Percentiles rank a stretch among this genome's conserved stretches.
Evolutionary conservation across 352 stramenopile genomes (phyloP).

Genomic region (Thalassiosira oceanica): DNA sequence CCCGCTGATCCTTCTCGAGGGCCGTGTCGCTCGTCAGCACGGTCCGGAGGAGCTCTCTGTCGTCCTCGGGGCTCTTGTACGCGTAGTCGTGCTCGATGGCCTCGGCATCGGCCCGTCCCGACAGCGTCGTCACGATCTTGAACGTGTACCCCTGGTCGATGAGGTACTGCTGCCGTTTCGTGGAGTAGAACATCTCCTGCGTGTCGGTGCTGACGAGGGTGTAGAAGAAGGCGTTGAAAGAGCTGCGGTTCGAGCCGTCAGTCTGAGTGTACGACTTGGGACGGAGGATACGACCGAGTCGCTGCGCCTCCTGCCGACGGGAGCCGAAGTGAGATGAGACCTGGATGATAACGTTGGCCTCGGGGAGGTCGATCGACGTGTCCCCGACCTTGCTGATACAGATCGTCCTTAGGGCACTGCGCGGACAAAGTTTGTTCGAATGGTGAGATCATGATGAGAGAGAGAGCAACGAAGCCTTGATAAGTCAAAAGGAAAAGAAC

Average conservation of each 20-base stretch:
- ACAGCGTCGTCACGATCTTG: slow-evolving; percentile 97
- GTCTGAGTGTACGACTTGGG: slow-evolving; percentile 90
- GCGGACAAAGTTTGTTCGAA: slow-evolving; percentile 3
- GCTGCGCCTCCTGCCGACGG: slow-evolving; percentile 98
- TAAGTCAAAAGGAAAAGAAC: too few species aligned
- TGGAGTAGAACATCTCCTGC: slow-evolving; percentile 99
- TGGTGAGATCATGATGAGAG: too few species aligned
- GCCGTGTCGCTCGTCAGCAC: slow-evolving; percentile 70
- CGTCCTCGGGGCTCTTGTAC: slow-evolving; percentile 74
- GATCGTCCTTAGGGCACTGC: slow-evolving; percentile 82
- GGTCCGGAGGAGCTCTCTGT: slow-evolving; percentile 69
- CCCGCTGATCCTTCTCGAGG: slow-evolving; percentile 73
- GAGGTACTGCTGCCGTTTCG: slow-evolving; percentile 99
- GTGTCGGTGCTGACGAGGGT: slow-evolving; percentile 98
- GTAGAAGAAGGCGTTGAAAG: slow-evolving; percentile 99
- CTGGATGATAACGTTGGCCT: slow-evolving; percentile 99
- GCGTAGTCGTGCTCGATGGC: slow-evolving; percentile 67
- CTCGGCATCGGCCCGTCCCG: slow-evolving; percentile 64
- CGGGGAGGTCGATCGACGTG: slow-evolving; percentile 98
- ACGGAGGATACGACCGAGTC: slow-evolving; percentile 97
- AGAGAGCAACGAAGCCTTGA: too few species aligned
- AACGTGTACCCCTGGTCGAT: slow-evolving; percentile 99
- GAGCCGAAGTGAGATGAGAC: slow-evolving; percentile 98
- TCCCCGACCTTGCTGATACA: slow-evolving; percentile 94
- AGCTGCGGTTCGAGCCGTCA: slow-evolving; percentile 83